Percentiles rank a stretch among this genome's conserved stretches.
These are phyloP conservation scores for Parsonsia alboflavescens DNA, from an alignment of 257 asterid species.

Conservation along the genomic window DNA sequence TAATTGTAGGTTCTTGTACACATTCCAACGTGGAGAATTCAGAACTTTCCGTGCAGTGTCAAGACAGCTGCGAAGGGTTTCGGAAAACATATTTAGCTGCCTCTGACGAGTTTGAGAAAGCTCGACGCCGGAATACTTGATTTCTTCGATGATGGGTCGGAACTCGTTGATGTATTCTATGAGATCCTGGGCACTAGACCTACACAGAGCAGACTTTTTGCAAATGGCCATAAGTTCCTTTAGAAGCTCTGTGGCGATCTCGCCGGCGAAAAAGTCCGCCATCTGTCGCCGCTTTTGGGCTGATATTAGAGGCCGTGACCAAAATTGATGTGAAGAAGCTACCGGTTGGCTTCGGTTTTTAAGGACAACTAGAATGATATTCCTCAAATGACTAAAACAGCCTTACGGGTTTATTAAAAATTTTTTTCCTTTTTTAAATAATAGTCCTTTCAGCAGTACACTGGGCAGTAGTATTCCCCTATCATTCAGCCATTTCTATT, in stretches of 20 bases:
- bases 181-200: conserved; percentile 68
- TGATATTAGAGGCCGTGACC: neutral
- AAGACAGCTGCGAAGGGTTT: conserved; percentile 52
- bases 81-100: conserved; percentile 61
- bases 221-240: conserved; percentile 52
- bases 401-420: neutral
- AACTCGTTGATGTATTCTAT: conserved; percentile 41
- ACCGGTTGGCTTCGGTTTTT: conserved; percentile 1
- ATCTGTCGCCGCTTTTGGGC: conserved; percentile 23
- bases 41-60: conserved; percentile 59
- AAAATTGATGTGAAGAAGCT: neutral
- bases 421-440: no score
- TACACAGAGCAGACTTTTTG: conserved; percentile 51
- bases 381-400: neutral
- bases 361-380: neutral
- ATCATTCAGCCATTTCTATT: no score
- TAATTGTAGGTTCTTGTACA: conserved; percentile 56
- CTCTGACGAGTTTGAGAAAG: conserved; percentile 81
- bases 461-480: no score
- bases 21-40: conserved; percentile 65
- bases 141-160: conserved; percentile 71
- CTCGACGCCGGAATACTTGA: conserved; percentile 73
- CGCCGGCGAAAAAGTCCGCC: conserved; percentile 91
- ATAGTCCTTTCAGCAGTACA: no score
- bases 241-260: conserved; percentile 77